Evolutionary conservation across 345 rosid genomes (phyloP).

Genomic region (Camelina sativa): DNA sequence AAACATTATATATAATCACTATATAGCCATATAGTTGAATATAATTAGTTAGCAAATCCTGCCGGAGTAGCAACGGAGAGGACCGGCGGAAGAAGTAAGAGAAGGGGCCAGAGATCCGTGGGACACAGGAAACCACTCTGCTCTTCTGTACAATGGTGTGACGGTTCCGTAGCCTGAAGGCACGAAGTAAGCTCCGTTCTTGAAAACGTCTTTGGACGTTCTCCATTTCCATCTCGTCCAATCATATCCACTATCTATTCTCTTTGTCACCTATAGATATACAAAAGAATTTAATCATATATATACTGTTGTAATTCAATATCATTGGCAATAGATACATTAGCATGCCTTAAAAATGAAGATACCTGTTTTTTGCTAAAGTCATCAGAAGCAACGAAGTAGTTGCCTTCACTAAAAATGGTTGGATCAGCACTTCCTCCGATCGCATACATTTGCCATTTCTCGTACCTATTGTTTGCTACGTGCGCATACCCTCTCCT

Average conservation of each 20-base stretch:
- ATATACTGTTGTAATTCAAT: no score
- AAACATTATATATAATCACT: neutral
- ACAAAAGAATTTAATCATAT: no score
- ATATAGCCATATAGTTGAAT: neutral
- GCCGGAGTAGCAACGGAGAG: constrained; percentile 54
- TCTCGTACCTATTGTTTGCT: constrained; percentile 85
- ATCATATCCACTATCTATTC: constrained; percentile 50
- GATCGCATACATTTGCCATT: constrained; percentile 92
- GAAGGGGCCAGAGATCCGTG: constrained; percentile 66
- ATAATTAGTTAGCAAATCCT: constrained; percentile 47
- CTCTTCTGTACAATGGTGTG: constrained; percentile 58
- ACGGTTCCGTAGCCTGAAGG: constrained; percentile 79
- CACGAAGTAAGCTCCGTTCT: constrained; percentile 86
- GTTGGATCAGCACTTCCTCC: constrained; percentile 97
- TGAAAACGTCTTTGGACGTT: constrained; percentile 70
- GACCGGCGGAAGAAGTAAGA: constrained; percentile 74
- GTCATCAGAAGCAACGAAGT: constrained; percentile 65
- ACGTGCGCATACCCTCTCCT: constrained; percentile 82
- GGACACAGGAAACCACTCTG: constrained; percentile 62
- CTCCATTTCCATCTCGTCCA: constrained; percentile 87
- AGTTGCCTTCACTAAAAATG: constrained; percentile 92
- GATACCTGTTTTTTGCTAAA: constrained; percentile 62
- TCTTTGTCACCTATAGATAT: constrained; percentile 73
- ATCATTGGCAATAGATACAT: no score
- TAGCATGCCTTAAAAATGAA: neutral